Percentiles rank a stretch among this genome's conserved stretches.
Evolutionary conservation across 768 basidiomycete species (phyloP).

Genomic region (Rubroboletus pulcherrimus): DNA sequence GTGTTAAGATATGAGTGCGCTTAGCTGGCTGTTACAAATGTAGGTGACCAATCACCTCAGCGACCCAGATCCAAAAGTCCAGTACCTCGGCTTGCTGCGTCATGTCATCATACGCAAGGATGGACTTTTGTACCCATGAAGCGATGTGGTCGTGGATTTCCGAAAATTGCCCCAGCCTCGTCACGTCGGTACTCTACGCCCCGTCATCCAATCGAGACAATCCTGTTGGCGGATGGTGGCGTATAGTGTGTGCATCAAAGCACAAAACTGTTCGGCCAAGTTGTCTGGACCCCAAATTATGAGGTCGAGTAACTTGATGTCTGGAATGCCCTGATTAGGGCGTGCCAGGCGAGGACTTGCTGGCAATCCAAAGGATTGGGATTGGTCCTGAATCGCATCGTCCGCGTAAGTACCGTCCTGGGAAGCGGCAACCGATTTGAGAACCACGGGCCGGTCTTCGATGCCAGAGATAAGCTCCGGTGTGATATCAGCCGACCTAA

Average conservation of each 20-base stretch:
- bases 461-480: slow-evolving; percentile 30
- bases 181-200: slow-evolving; percentile 33
- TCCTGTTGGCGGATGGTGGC: slow-evolving; percentile 66
- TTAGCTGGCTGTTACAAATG: not conserved
- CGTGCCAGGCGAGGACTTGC: slow-evolving; percentile 10
- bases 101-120: slow-evolving; percentile 49
- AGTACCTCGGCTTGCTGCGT: slow-evolving; percentile 54
- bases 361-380: slow-evolving; percentile 17
- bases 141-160: slow-evolving; percentile 59
- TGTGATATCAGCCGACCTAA: slow-evolving; percentile 26
- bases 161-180: slow-evolving; percentile 52
- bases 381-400: not conserved
- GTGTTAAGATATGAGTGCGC: not conserved
- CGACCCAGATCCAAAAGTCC: slow-evolving; percentile 75
- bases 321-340: not conserved
- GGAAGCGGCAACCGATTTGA: not conserved
- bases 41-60: slow-evolving; percentile 50
- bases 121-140: slow-evolving; percentile 63
- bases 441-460: slow-evolving; percentile 19
- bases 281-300: slow-evolving; percentile 58
- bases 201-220: slow-evolving; percentile 61
- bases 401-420: slow-evolving; percentile 1
- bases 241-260: slow-evolving; percentile 70
- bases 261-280: slow-evolving; percentile 77
- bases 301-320: slow-evolving; percentile 18